These are phyloP conservation scores for Colletotrichum liaoningense DNA, from an alignment of 2,329 filamentous ascomycete species.

Conservation along the genomic window DNA sequence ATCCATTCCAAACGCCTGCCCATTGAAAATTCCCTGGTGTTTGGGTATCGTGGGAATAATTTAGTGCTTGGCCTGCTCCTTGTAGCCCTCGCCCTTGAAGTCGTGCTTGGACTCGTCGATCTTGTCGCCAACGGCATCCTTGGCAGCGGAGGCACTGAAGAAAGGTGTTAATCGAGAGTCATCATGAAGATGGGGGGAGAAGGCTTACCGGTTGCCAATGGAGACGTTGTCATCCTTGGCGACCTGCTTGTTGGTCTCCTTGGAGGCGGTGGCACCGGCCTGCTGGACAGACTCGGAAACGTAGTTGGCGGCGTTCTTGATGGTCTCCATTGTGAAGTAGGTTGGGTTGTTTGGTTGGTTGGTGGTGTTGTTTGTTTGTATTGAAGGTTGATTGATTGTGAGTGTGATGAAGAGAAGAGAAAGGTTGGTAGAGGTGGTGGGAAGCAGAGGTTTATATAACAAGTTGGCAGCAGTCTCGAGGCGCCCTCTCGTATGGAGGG, in stretches of 20 bases:
- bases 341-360: conserved; percentile 39
- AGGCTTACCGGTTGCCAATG: conserved; percentile 64
- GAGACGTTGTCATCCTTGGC: conserved; percentile 70
- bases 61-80: conserved; percentile 42
- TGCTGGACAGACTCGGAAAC: conserved; percentile 73
- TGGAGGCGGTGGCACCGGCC: conserved; percentile 65
- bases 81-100: conserved; percentile 55
- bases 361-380: conserved; percentile 36
- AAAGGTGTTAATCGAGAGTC: conserved; percentile 41
- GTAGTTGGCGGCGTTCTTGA: conserved; percentile 76
- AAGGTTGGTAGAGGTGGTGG: conserved; percentile 17
- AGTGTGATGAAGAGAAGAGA: conserved; percentile 37
- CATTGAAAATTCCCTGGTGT: conserved; percentile 27
- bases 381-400: conserved; percentile 42
- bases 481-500: conserved; percentile 2
- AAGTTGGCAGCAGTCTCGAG: conserved; percentile 29
- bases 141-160: conserved; percentile 57
- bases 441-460: conserved; percentile 41
- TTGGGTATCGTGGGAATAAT: conserved; percentile 33
- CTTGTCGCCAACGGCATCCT: conserved; percentile 62
- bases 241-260: conserved; percentile 77
- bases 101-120: conserved; percentile 52
- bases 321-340: conserved; percentile 59
- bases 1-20: conserved; percentile 27
- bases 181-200: background rate